These are phyloP conservation scores for Phyllosticta paracitricarpa DNA, from an alignment of 2,329 filamentous ascomycete genomes.

Conservation along the genomic window DNA sequence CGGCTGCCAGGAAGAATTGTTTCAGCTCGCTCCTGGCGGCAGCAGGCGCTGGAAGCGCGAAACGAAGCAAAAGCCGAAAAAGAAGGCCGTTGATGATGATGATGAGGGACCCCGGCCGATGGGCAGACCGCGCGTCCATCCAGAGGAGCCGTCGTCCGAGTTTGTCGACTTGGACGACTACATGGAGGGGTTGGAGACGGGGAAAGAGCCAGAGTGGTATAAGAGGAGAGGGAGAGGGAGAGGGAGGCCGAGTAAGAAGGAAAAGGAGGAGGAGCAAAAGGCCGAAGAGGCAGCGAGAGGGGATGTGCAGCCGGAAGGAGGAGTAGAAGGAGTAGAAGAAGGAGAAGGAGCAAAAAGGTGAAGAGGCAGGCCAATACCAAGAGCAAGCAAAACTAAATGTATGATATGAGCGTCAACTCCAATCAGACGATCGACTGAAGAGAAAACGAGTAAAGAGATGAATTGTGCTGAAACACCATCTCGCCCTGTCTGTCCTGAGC, in stretches of 20 bases:
- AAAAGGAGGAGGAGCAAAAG: neutral
- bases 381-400: too few species aligned
- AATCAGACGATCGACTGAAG: too few species aligned
- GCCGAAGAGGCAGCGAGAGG: neutral
- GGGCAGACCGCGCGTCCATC: neutral
- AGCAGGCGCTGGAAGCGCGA: neutral
- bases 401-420: too few species aligned
- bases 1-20: neutral
- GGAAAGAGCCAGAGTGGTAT: neutral
- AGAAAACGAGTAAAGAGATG: too few species aligned
- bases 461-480: too few species aligned
- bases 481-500: too few species aligned
- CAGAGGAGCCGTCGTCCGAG: neutral
- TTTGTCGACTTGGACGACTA: neutral
- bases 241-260: neutral
- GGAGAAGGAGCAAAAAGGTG: too few species aligned
- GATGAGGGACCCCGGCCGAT: neutral
- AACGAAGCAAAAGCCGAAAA: neutral
- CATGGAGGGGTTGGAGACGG: neutral
- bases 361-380: too few species aligned
- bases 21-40: neutral
- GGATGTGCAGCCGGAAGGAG: too few species aligned
- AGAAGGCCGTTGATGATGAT: neutral
- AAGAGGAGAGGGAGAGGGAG: neutral
- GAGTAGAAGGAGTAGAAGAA: too few species aligned